Evolutionary conservation across 129 eudicot genomes (phyloP).

Genomic region (Flaveria sonorensis): DNA sequence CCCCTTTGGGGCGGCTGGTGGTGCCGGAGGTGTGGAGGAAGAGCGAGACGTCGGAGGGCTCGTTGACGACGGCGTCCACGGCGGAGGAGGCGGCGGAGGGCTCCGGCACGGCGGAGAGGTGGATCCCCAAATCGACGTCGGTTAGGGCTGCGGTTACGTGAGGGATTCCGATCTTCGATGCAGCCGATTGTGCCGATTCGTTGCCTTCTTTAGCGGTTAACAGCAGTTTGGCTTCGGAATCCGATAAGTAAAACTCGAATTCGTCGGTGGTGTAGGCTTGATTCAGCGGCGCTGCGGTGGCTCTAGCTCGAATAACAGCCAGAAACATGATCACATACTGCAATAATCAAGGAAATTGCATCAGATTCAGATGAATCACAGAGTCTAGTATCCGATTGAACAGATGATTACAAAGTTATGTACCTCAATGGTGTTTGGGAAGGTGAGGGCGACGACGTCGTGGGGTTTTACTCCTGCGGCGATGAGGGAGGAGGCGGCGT

Average conservation of each 20-base stretch:
- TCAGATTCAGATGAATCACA: neutral
- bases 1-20: conserved; percentile 97
- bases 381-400: no score
- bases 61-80: conserved; percentile 48
- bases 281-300: conserved; percentile 92
- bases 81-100: conserved; percentile 24
- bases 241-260: conserved; percentile 86
- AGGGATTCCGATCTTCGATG: conserved; percentile 63
- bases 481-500: conserved; percentile 61
- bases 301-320: conserved; percentile 81
- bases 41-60: conserved; percentile 71
- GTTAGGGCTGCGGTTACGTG: conserved; percentile 59
- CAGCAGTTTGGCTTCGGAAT: conserved; percentile 78
- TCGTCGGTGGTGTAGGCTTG: conserved; percentile 88
- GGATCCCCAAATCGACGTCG: conserved; percentile 44
- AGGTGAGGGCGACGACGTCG: conserved; percentile 93
- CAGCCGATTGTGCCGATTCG: conserved; percentile 76
- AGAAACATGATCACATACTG: conserved; percentile 86
- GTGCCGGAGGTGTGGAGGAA: conserved; percentile 97
- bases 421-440: conserved; percentile 93
- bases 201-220: conserved; percentile 72
- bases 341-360: neutral
- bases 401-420: neutral
- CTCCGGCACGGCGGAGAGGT: conserved; percentile 47
- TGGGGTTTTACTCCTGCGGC: conserved; percentile 76